Evolutionary conservation across 352 stramenopile species (phyloP).

Genomic region (Globisporangium okanoganense): DNA sequence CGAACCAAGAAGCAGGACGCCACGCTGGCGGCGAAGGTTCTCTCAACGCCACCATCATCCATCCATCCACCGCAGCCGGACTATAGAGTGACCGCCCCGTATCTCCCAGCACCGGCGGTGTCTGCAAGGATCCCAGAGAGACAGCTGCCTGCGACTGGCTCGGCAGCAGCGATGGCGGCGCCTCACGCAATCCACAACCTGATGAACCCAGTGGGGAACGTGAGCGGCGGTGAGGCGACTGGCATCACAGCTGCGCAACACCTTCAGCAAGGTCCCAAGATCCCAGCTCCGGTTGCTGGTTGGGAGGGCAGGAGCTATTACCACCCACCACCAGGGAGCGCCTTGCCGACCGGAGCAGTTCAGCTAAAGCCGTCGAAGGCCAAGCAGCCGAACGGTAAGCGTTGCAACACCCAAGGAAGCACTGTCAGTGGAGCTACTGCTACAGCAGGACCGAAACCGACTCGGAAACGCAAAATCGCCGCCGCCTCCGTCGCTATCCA

Average conservation of each 20-base stretch:
- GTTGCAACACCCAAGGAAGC: not conserved
- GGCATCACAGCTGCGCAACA: not conserved
- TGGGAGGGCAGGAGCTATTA: too few species aligned
- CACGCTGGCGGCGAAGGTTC: not conserved
- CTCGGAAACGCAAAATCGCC: not conserved
- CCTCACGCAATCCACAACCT: not conserved
- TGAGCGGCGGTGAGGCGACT: not conserved
- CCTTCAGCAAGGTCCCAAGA: not conserved
- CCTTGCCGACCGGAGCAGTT: not conserved
- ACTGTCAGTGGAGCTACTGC: not conserved
- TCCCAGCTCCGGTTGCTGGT: not conserved
- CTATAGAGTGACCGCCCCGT: not conserved
- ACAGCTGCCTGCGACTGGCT: not conserved
- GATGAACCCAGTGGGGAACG: not conserved
- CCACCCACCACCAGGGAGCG: not conserved
- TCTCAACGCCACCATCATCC: not conserved
- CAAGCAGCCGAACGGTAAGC: not conserved
- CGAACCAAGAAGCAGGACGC: not conserved
- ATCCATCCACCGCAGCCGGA: not conserved
- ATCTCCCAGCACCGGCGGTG: not conserved
- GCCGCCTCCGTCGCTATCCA: not conserved
- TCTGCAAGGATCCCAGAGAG: not conserved
- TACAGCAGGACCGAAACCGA: not conserved
- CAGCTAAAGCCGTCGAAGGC: not conserved
- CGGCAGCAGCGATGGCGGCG: not conserved